A percentile compares a stretch with the other conserved stretches of the same genome.
phyloP scores from a whole-genome alignment of 148 eudicot genomes.

The Vaccinium corymbosum region DNA sequence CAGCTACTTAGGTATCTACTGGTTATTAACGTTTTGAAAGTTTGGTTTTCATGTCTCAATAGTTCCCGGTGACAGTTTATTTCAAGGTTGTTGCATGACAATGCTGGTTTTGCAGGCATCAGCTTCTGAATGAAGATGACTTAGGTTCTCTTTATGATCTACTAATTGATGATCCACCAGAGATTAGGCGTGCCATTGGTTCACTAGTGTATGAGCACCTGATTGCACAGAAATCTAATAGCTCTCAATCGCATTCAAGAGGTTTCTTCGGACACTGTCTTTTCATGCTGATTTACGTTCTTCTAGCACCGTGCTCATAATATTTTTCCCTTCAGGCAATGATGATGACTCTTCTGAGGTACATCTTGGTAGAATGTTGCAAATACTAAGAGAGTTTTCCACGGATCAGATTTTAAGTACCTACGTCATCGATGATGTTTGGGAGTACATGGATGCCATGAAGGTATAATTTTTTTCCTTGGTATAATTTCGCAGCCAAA shows the following conservation, averaged over 20 bases:
- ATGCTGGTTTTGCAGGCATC: slow-evolving; percentile 63
- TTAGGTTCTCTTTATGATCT: slow-evolving; percentile 91
- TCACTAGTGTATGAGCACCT: slow-evolving; percentile 92
- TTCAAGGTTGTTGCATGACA: not conserved
- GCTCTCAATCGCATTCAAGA: slow-evolving; percentile 60
- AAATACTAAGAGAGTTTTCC: slow-evolving; percentile 84
- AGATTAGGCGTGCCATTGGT: slow-evolving; percentile 95
- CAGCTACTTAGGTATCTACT: slow-evolving; percentile 68
- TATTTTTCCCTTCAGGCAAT: slow-evolving; percentile 36
- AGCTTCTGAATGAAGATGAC: slow-evolving; percentile 80
- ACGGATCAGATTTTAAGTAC: slow-evolving; percentile 74
- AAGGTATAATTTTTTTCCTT: slow-evolving; percentile 47
- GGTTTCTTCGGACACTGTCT: slow-evolving; percentile 31
- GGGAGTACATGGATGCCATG: slow-evolving; percentile 99
- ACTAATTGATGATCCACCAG: slow-evolving; percentile 92
- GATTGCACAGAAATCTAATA: slow-evolving; percentile 78
- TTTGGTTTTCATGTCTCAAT: not conserved
- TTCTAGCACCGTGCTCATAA: slow-evolving; percentile 5
- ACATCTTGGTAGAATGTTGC: slow-evolving; percentile 81
- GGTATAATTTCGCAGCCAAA: not conserved
- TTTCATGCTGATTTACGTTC: not conserved
- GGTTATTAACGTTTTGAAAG: not conserved
- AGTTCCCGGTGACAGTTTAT: slow-evolving; percentile 1
- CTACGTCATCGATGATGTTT: slow-evolving; percentile 94
- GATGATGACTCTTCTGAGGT: slow-evolving; percentile 63